Evolutionary conservation across 2,329 filamentous ascomycete species (phyloP), one percentile per base, ranked within the genome.

Genomic region (Hypomyces perniciosus): DNA sequence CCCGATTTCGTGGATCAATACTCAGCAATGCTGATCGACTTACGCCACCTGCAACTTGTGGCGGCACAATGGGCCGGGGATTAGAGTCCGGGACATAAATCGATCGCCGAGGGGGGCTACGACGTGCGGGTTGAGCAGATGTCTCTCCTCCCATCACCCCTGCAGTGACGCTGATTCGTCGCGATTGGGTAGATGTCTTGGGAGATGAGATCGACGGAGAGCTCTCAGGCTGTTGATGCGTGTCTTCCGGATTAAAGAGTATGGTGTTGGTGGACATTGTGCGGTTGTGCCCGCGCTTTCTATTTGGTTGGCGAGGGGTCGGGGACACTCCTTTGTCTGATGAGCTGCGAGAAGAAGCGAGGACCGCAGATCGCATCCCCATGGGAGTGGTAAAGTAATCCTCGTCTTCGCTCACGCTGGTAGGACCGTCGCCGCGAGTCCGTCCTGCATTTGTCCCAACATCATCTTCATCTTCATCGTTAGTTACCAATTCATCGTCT

Each of bases 401-500:
- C 7, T 72, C 69, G 29, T 66, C 68, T 31, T 64, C 65, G 8
- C 66, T 66, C 26, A 63, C 59, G 12, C 54, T 60, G 51, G 55
- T 55, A 28, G 57, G 60, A 12, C 59, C 57, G n/a, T 58, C 62
- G 49, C 57, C 57, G 38, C 59, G 57, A 46, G 65, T 65, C 51
- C 70, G 63, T 13, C 61, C 64, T n/a, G 62, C 65, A 57, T 77
- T 71, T 57, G 72, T 72, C 10, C 63, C 68, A 12, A 76, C 72
- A 45, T 82, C 76, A 50, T 81, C 79, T 39, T 85, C 79, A 31
- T 84, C 82, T 51, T 91, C 86, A 50, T 90, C 87, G 50, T 90
- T 88, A 4, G 87, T 91, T 9, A 88, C 79, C n/a, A 91, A 73
- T 66, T 96, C 91, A 60, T 96, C 91, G 61, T 96, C 91, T 1